These are phyloP conservation scores for Rhodosporidiobolus odoratus DNA, from an alignment of 768 basidiomycete genomes.

Conservation along the genomic window DNA sequence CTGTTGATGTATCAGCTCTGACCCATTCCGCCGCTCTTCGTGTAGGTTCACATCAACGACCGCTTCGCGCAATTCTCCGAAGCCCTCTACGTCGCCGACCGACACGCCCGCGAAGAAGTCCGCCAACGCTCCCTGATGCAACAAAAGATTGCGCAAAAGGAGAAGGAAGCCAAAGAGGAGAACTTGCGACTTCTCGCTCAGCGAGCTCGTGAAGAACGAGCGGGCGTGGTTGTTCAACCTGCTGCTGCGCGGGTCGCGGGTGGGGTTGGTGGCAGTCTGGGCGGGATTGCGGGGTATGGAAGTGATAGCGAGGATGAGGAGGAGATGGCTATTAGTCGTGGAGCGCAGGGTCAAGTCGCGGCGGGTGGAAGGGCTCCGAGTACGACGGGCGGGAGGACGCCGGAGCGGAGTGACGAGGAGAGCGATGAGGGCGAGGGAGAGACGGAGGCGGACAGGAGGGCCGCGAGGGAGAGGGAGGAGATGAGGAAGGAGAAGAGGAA, in stretches of 20 bases:
- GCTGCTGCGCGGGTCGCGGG: slow-evolving; percentile 52
- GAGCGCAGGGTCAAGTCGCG: slow-evolving; percentile 7
- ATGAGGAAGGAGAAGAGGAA: slow-evolving; percentile 87
- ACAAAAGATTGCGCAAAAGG: slow-evolving; percentile 96
- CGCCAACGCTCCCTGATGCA: slow-evolving; percentile 95
- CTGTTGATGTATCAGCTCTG: neutral
- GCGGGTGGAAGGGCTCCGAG: neutral
- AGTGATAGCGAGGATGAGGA: slow-evolving; percentile 58
- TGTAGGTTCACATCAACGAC: slow-evolving; percentile 92
- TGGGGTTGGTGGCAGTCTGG: slow-evolving; percentile 70
- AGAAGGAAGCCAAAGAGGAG: slow-evolving; percentile 95
- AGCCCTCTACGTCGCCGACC: slow-evolving; percentile 86
- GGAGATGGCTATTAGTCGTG: slow-evolving; percentile 45
- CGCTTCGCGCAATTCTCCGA: slow-evolving; percentile 99
- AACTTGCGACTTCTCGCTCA: slow-evolving; percentile 88
- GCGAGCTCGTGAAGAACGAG: slow-evolving; percentile 88
- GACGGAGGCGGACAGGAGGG: slow-evolving; percentile 55
- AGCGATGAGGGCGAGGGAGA: slow-evolving; percentile 22
- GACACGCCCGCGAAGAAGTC: slow-evolving; percentile 97
- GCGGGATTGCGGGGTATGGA: slow-evolving; percentile 66
- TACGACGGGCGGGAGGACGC: neutral
- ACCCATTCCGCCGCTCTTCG: neutral
- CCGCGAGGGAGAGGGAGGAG: slow-evolving; percentile 75
- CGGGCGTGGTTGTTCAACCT: slow-evolving; percentile 58
- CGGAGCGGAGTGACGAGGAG: slow-evolving; percentile 42